Percentiles rank a stretch among this genome's conserved stretches.
These are phyloP conservation scores for Fistulinella staudtii DNA, from an alignment of 1,284 basidiomycete species.

Conservation along the genomic window DNA sequence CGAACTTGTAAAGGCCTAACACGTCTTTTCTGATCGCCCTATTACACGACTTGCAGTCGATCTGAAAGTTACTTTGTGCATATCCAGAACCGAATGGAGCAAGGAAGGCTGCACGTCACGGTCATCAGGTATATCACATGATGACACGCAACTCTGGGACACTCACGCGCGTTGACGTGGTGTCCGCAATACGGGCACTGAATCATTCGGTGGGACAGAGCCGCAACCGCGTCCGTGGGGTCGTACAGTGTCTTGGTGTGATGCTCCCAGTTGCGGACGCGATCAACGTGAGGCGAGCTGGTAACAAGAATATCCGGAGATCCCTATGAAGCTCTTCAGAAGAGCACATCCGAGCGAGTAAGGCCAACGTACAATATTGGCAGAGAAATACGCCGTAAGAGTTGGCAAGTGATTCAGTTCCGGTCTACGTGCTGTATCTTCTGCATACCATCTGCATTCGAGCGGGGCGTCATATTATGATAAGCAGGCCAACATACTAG, in stretches of 20 bases:
- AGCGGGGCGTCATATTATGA: neutral
- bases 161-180: constrained; percentile 7
- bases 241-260: constrained; percentile 30
- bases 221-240: constrained; percentile 23
- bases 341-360: neutral
- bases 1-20: constrained; percentile 32
- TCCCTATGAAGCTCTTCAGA: constrained; percentile 11
- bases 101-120: constrained; percentile 22
- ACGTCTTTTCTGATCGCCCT: constrained; percentile 25
- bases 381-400: constrained; percentile 15
- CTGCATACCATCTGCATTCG: constrained; percentile 33
- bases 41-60: constrained; percentile 23
- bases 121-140: neutral
- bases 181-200: constrained; percentile 11
- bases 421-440: constrained; percentile 24
- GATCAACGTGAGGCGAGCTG: constrained; percentile 6
- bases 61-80: constrained; percentile 30
- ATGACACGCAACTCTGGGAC: neutral
- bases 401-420: constrained; percentile 13
- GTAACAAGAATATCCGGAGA: constrained; percentile 14
- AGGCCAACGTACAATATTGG: neutral
- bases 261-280: constrained; percentile 21
- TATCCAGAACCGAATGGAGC: constrained; percentile 24
- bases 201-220: neutral
- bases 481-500: too few relatives aligned